These are phyloP conservation scores for Alternaria incomplexa DNA, from an alignment of 2,329 filamentous ascomycete genomes.

Conservation along the genomic window DNA sequence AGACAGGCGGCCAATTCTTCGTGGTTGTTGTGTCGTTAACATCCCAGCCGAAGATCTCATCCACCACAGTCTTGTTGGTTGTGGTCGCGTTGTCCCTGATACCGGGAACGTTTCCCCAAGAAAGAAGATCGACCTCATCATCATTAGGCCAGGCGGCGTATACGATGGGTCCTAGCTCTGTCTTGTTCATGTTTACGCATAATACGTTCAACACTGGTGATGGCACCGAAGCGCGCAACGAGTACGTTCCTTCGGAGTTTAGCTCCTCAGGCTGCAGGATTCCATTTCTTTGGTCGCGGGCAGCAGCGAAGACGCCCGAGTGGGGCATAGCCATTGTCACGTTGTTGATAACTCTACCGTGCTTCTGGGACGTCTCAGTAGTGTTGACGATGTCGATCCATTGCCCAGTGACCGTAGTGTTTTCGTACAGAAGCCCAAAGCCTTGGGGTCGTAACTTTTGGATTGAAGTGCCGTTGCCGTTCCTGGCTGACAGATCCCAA, in stretches of 20 bases:
- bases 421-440: conserved; percentile 70
- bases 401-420: conserved; percentile 71
- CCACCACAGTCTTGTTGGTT: conserved; percentile 59
- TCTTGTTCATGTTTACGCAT: conserved; percentile 68
- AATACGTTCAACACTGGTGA: conserved; percentile 75
- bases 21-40: conserved; percentile 61
- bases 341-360: conserved; percentile 72
- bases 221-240: conserved; percentile 70
- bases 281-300: conserved; percentile 64
- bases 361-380: conserved; percentile 55
- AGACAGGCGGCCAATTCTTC: conserved; percentile 52
- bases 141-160: conserved; percentile 65
- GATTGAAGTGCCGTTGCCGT: conserved; percentile 53
- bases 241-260: conserved; percentile 71
- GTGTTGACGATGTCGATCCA: conserved; percentile 72
- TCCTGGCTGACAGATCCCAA: conserved; percentile 60
- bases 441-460: conserved; percentile 62
- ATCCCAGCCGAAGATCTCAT: conserved; percentile 72
- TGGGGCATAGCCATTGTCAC: conserved; percentile 81
- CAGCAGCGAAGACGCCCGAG: conserved; percentile 69
- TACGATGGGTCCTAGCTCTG: conserved; percentile 69
- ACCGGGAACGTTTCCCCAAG: conserved; percentile 21
- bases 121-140: conserved; percentile 27
- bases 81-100: conserved; percentile 31
- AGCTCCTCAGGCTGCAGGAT: conserved; percentile 71